These are phyloP conservation scores for Claviceps maximensis DNA, from an alignment of 2,329 filamentous ascomycete species.

Conservation along the genomic window DNA sequence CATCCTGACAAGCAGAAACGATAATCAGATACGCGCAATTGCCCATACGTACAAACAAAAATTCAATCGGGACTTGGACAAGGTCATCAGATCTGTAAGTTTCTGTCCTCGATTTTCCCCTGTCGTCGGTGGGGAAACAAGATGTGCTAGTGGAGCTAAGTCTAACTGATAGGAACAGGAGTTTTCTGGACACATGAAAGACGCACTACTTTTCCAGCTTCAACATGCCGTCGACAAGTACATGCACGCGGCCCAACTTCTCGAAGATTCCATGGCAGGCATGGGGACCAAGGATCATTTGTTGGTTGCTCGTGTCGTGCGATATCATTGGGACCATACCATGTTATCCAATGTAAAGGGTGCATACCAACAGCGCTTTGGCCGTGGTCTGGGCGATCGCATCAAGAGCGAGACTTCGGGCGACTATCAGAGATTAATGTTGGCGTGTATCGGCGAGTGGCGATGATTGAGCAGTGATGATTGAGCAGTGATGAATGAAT, in stretches of 20 bases:
- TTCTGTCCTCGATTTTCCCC: not conserved
- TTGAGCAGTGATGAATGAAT: no score
- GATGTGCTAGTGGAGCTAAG: not conserved
- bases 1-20: conserved; percentile 61
- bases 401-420: conserved; percentile 77
- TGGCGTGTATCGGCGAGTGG: conserved; percentile 48
- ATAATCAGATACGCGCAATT: conserved; percentile 76
- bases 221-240: conserved; percentile 65
- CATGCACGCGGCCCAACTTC: conserved; percentile 64
- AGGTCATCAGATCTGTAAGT: conserved; percentile 56
- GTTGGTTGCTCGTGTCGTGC: conserved; percentile 63
- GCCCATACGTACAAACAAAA: conserved; percentile 58
- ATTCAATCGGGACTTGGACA: conserved; percentile 57
- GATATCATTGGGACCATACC: conserved; percentile 68
- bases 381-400: conserved; percentile 50
- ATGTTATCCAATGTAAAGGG: conserved; percentile 65
- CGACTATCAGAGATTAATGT: conserved; percentile 64
- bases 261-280: conserved; percentile 84
- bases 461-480: not conserved
- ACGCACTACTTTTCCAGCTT: conserved; percentile 71
- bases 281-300: conserved; percentile 75
- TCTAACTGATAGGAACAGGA: conserved; percentile 30
- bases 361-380: conserved; percentile 62
- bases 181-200: conserved; percentile 87
- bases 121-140: not conserved